These are phyloP conservation scores for Trichoderma sp. DNA, from an alignment of 2,329 filamentous ascomycete species.

Conservation along the genomic window DNA sequence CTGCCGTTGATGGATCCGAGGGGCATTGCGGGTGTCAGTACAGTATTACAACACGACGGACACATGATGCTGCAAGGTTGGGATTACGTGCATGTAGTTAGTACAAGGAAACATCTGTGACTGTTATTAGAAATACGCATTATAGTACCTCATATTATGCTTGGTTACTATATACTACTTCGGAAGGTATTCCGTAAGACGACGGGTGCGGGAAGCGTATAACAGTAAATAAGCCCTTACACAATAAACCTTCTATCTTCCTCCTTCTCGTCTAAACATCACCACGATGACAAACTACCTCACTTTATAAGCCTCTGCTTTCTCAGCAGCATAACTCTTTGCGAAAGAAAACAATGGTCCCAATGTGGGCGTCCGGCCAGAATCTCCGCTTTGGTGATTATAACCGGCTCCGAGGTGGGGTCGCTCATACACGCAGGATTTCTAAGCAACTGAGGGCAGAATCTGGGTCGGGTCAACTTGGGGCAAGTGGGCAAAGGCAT, in stretches of 20 bases:
- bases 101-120: not conserved
- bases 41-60: not conserved
- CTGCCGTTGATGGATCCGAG: not conserved
- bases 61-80: not conserved
- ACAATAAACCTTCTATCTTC: not conserved
- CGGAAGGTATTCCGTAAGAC: not conserved
- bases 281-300: not conserved
- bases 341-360: not conserved
- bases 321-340: not conserved
- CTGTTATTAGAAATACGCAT: not conserved
- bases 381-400: not conserved
- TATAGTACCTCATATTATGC: not conserved
- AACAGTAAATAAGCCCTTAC: not conserved
- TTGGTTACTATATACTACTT: no score
- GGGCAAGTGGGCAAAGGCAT: not conserved
- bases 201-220: not conserved
- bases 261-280: not conserved
- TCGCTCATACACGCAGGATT: not conserved
- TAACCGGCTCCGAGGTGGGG: not conserved
- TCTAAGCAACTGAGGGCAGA: not conserved
- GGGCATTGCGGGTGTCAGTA: not conserved
- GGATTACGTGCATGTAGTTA: not conserved
- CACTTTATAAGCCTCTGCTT: not conserved
- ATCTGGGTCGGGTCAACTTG: not conserved
- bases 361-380: not conserved